Evolutionary conservation across 179 eudicot genomes (phyloP).

Genomic region (Silene noctiflora): DNA sequence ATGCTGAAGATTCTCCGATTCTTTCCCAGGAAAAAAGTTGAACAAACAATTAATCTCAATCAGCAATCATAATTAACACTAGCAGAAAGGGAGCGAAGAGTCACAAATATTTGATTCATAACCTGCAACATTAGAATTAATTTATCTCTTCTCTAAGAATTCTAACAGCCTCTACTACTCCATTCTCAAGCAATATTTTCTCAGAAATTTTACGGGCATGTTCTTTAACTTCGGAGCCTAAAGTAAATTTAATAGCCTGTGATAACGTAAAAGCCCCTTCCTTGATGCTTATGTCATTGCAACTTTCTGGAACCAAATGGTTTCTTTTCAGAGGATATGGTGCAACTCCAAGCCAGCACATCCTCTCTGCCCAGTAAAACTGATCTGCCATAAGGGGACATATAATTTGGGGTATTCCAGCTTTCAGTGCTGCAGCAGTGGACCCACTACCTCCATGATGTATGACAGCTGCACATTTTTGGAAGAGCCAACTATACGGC

Average conservation of each 20-base stretch:
- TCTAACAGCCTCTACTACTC: conserved; percentile 61
- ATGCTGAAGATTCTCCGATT: background rate
- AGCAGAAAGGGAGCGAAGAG: background rate
- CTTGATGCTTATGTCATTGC: conserved; percentile 40
- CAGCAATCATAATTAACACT: background rate
- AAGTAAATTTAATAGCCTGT: conserved; percentile 51
- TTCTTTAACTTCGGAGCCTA: conserved; percentile 51
- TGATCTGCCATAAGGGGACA: conserved; percentile 94
- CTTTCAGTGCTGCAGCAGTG: conserved; percentile 83
- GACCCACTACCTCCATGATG: conserved; percentile 99
- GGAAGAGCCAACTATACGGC: conserved; percentile 87
- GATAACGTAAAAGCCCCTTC: conserved; percentile 55
- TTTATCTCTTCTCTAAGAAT: conserved; percentile 44
- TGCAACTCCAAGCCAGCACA: conserved; percentile 96
- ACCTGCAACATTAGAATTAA: conserved; percentile 11
- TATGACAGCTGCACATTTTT: conserved; percentile 67
- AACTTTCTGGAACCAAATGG: conserved; percentile 55
- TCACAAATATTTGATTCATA: background rate
- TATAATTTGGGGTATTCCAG: conserved; percentile 86
- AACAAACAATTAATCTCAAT: conserved; percentile 3
- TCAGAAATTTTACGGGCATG: conserved; percentile 55
- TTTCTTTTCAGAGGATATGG: conserved; percentile 63
- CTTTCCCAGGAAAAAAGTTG: background rate
- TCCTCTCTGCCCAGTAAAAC: conserved; percentile 97
- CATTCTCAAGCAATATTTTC: conserved; percentile 67